phyloP scores from a whole-genome alignment of 1,284 basidiomycete genomes.

The Fomitopsis betulina region DNA sequence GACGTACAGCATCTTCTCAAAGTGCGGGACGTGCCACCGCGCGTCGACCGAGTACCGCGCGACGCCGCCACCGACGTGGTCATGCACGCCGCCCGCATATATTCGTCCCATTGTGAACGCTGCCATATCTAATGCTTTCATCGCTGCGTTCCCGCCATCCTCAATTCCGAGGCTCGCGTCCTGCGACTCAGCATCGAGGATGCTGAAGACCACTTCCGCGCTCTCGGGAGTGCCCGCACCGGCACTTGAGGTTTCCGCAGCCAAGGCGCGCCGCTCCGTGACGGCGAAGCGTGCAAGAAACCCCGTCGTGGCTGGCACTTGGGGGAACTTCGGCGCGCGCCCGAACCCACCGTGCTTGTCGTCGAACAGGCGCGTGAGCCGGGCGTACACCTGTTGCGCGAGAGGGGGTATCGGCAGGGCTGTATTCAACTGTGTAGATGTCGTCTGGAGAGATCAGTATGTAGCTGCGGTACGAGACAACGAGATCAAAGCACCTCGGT shows the following conservation, averaged over 20 bases:
- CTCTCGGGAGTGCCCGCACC: background rate
- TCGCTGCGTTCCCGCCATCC: conserved; percentile 9
- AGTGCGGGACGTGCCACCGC: conserved; percentile 41
- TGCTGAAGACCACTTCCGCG: background rate
- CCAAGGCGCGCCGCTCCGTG: conserved; percentile 9
- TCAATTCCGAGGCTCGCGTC: background rate
- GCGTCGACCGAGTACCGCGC: conserved; percentile 41
- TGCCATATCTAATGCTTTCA: conserved; percentile 23
- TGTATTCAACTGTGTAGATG: background rate
- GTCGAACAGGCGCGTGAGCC: conserved; percentile 25
- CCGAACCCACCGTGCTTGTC: conserved; percentile 33
- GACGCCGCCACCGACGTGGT: conserved; percentile 39
- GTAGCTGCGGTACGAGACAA: background rate
- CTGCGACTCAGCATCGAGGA: background rate
- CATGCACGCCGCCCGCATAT: conserved; percentile 40
- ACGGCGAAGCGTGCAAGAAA: conserved; percentile 20
- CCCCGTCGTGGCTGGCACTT: conserved; percentile 19
- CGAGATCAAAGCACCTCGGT: conserved; percentile 9
- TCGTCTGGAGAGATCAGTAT: background rate
- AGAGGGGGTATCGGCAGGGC: conserved; percentile 8
- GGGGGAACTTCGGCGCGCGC: conserved; percentile 37
- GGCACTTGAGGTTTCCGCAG: background rate
- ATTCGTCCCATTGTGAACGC: conserved; percentile 26
- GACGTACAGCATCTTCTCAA: conserved; percentile 41
- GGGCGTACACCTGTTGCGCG: conserved; percentile 11